Percentiles rank a stretch among this genome's conserved stretches.
Conservation (phyloP, 805 yeast genomes). For the Starmerella etchellsii region DNA sequence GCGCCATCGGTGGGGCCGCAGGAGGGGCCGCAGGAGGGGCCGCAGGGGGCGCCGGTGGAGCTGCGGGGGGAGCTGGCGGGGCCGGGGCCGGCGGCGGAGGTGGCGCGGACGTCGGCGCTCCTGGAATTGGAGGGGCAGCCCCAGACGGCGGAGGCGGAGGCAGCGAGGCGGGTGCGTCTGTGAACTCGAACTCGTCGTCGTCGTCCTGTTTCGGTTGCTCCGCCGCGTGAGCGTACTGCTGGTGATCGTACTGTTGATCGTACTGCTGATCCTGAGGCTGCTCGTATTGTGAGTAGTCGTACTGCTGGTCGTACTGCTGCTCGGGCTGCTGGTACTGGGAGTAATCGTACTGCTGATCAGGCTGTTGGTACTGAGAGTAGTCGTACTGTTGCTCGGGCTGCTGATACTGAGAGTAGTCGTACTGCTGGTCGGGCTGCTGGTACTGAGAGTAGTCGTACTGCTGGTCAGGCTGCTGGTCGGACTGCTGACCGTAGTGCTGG, state of each 20-base stretch:
- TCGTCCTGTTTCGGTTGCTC: conserved; percentile 16
- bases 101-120: conserved; percentile 4
- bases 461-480: too few relatives aligned
- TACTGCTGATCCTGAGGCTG: background rate
- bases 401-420: background rate
- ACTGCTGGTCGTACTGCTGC: background rate
- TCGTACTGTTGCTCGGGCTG: background rate
- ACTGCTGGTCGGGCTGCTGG: background rate
- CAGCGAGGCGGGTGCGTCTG: conserved; percentile 10
- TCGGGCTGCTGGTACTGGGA: conserved; percentile 1
- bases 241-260: background rate
- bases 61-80: conserved; percentile 26
- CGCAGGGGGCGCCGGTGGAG: conserved; percentile 30
- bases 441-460: background rate
- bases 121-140: conserved; percentile 23
- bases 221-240: background rate
- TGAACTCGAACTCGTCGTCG: conserved; percentile 10
- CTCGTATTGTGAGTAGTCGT: conserved; percentile 1
- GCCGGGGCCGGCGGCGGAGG: conserved; percentile 20
- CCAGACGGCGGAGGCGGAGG: conserved; percentile 23
- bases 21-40: conserved; percentile 24
- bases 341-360: background rate
- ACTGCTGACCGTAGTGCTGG: background rate
- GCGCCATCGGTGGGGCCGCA: conserved; percentile 24
- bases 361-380: conserved; percentile 1